These are phyloP conservation scores for Tricholomella constricta DNA, from an alignment of 768 basidiomycete genomes.

Conservation along the genomic window DNA sequence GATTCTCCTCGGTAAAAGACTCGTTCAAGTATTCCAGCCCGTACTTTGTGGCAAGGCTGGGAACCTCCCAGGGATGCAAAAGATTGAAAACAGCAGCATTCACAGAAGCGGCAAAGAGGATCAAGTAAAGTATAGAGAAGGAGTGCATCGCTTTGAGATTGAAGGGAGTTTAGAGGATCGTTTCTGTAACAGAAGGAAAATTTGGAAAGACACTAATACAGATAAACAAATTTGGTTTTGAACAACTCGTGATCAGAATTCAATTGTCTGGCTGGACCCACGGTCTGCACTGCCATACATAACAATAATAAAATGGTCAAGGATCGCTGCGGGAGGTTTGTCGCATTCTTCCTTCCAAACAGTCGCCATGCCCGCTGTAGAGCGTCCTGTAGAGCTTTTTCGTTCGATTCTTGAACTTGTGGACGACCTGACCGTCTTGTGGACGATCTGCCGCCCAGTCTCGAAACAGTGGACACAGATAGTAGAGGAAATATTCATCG, in stretches of 20 bases:
- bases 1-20: neutral
- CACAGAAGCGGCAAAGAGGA: neutral
- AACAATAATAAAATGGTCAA: no score
- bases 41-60: neutral
- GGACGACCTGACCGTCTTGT: neutral
- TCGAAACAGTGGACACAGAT: neutral
- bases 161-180: neutral
- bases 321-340: no score
- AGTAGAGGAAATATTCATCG: neutral
- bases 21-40: neutral
- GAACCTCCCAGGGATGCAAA: neutral
- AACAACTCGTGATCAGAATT: no score
- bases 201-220: neutral
- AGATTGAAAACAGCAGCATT: slow-evolving; percentile 11
- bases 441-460: neutral
- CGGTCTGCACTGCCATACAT: no score
- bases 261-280: no score
- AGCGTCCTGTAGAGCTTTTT: neutral
- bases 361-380: no score
- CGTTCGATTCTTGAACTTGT: neutral
- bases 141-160: neutral
- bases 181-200: neutral
- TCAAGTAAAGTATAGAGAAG: neutral
- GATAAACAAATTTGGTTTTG: no score
- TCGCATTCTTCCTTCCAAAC: no score